Conservation (phyloP, 2,329 filamentous ascomycete genomes). For the Penicillium sp. region DNA sequence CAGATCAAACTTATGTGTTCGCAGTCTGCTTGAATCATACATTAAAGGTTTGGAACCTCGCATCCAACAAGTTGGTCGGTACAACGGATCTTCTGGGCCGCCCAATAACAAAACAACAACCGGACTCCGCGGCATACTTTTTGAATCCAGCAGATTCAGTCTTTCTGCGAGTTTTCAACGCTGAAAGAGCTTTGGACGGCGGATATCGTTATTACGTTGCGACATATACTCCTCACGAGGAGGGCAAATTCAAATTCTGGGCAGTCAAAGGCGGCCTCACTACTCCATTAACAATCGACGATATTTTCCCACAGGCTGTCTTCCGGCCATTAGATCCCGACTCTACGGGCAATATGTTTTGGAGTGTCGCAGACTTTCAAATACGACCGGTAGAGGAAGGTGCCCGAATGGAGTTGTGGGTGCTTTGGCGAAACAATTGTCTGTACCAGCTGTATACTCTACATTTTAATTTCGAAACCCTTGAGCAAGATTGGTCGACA, state of each 20-base stretch:
- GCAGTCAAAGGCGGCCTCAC: conserved; percentile 62
- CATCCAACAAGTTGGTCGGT: conserved; percentile 71
- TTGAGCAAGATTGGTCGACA: conserved; percentile 59
- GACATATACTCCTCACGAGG: conserved; percentile 82
- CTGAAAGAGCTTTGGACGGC: conserved; percentile 43
- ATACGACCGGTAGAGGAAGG: conserved; percentile 53
- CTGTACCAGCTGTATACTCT: conserved; percentile 71
- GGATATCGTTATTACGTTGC: conserved; percentile 60
- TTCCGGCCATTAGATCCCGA: conserved; percentile 62
- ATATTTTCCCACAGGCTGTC: conserved; percentile 62
- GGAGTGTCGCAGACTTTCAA: conserved; percentile 75
- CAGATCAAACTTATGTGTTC: conserved; percentile 55
- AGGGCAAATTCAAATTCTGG: conserved; percentile 95
- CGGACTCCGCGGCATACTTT: conserved; percentile 68
- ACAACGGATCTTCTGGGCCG: conserved; percentile 74
- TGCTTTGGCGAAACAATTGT: conserved; percentile 80
- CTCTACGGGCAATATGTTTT: conserved; percentile 67
- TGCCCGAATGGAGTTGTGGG: conserved; percentile 64
- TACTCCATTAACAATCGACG: conserved; percentile 58
- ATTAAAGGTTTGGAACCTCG: conserved; percentile 82
- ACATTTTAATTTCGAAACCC: conserved; percentile 65
- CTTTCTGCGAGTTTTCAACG: conserved; percentile 68
- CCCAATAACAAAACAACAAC: conserved; percentile 56
- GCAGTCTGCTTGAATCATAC: conserved; percentile 87
- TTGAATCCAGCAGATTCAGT: conserved; percentile 76